A percentile compares a stretch with the other conserved stretches of the same genome.
Evolutionary conservation across 768 basidiomycete genomes (phyloP).

Genomic region (Leccinum longicurvipes): DNA sequence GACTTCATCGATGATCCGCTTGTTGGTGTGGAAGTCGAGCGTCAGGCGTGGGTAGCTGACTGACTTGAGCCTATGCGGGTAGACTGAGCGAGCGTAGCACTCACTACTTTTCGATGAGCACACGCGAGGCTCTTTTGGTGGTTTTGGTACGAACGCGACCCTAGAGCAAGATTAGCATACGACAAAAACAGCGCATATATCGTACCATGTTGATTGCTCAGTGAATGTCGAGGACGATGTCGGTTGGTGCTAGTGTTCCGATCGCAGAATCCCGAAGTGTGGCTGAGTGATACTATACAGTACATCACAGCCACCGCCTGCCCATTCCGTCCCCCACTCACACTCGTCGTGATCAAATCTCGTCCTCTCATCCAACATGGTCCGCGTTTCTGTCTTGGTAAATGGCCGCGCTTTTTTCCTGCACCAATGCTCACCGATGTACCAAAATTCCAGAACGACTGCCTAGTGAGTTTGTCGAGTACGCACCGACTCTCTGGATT

Average conservation of each 20-base stretch:
- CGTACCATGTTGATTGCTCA: conserved; percentile 49
- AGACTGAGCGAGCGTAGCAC: conserved; percentile 27
- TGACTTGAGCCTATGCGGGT: not conserved
- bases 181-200: conserved; percentile 2
- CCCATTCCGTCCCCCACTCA: not conserved
- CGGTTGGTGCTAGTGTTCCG: conserved; percentile 2
- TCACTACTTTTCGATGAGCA: conserved; percentile 99
- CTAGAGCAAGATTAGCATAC: conserved; percentile 39
- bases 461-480: conserved; percentile 36
- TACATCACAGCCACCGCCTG: conserved; percentile 21
- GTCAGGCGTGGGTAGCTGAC: conserved; percentile 95
- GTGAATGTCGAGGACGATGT: conserved; percentile 23
- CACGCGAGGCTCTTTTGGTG: conserved; percentile 98
- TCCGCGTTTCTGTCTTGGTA: conserved; percentile 81
- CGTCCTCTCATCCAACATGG: conserved; percentile 50
- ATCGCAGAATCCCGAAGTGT: conserved; percentile 22
- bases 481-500: not conserved
- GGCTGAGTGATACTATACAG: conserved; percentile 29
- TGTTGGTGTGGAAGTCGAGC: conserved; percentile 99
- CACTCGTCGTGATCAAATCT: not conserved
- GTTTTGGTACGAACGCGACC: conserved; percentile 99
- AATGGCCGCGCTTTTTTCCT: conserved; percentile 19
- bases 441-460: conserved; percentile 49
- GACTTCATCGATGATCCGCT: conserved; percentile 97
- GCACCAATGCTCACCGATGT: conserved; percentile 1